These are phyloP conservation scores for Candida sojae DNA, from an alignment of 1,139 yeast genomes.

Conservation along the genomic window DNA sequence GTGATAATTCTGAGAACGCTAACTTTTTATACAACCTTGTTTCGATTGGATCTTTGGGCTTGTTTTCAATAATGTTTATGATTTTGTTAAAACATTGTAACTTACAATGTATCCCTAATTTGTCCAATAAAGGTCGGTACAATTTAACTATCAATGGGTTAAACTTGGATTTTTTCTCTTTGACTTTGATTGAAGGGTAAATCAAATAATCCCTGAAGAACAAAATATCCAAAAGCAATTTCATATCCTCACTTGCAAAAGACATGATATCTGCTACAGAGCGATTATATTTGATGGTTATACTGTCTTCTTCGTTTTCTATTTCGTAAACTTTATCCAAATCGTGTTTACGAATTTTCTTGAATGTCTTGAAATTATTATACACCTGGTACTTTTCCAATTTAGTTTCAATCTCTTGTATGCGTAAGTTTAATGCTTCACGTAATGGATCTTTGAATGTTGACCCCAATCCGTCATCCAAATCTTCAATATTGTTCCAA, in stretches of 20 bases:
- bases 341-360: constrained; percentile 48
- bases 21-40: constrained; percentile 8
- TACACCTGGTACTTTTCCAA: constrained; percentile 11
- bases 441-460: constrained; percentile 3
- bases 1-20: constrained; percentile 4
- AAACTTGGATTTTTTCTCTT: constrained; percentile 24
- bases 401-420: background rate
- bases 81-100: constrained; percentile 15
- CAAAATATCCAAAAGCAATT: constrained; percentile 18
- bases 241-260: constrained; percentile 7
- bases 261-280: constrained; percentile 25
- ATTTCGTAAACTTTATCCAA: constrained; percentile 34
- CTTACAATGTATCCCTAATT: constrained; percentile 26
- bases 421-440: constrained; percentile 5
- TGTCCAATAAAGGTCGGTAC: constrained; percentile 35
- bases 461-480: constrained; percentile 17
- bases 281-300: constrained; percentile 25
- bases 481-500: constrained; percentile 56
- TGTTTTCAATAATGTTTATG: background rate
- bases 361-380: constrained; percentile 28
- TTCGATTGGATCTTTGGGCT: constrained; percentile 1
- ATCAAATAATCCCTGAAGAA: constrained; percentile 29
- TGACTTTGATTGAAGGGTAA: constrained; percentile 24
- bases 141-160: constrained; percentile 30
- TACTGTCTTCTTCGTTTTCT: constrained; percentile 37